A percentile compares a stretch with the other conserved stretches of the same genome.
Conservation (phyloP, 345 rosid species). For the Euphorbia tirucalli region DNA sequence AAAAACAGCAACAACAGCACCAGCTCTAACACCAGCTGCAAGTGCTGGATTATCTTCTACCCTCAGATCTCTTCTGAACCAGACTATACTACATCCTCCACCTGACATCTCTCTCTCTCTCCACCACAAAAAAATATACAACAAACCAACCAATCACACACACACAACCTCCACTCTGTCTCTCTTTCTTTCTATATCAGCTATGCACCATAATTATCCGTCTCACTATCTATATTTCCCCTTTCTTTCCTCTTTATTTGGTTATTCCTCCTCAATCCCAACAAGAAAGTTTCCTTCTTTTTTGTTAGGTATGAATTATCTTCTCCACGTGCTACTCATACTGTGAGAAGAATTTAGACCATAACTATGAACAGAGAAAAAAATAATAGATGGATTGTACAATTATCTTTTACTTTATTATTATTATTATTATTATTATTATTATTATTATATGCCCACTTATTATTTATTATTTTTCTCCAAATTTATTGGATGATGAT, state of each 20-base stretch:
- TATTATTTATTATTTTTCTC: background rate
- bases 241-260: too few relatives aligned
- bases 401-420: background rate
- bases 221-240: background rate
- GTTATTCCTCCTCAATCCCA: too few relatives aligned
- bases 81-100: conserved; percentile 84
- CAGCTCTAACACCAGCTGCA: conserved; percentile 86
- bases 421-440: too few relatives aligned
- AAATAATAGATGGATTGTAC: background rate
- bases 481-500: background rate
- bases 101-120: conserved; percentile 37
- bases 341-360: conserved; percentile 1
- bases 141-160: too few relatives aligned
- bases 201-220: conserved; percentile 14
- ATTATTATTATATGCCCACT: too few relatives aligned
- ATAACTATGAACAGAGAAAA: background rate
- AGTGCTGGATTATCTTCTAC: conserved; percentile 95
- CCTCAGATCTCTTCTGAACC: conserved; percentile 99
- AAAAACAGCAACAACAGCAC: conserved; percentile 74
- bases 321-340: background rate
- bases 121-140: conserved; percentile 8
- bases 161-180: conserved; percentile 50
- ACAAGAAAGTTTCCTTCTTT: conserved; percentile 8
- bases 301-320: background rate
- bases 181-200: conserved; percentile 14